Conservation (phyloP, 1,284 basidiomycete genomes). For the Cutaneotrichosporon sp. region DNA sequence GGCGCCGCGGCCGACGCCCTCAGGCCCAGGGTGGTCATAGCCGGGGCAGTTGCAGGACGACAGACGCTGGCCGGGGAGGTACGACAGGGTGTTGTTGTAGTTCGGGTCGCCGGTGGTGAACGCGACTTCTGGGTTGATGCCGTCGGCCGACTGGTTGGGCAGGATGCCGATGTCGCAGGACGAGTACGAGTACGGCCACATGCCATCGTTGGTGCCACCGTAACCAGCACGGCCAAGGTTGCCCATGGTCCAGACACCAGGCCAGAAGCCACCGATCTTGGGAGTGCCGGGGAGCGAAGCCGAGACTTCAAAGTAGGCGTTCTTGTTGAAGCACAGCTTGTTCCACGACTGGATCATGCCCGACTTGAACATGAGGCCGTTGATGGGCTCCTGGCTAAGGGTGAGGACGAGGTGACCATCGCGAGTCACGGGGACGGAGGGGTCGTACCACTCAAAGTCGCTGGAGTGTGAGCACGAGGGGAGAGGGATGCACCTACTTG, state of each 20-base stretch:
- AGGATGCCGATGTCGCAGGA: conserved; percentile 44
- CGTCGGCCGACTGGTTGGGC: conserved; percentile 42
- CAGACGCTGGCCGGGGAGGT: conserved; percentile 59
- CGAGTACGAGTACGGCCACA: conserved; percentile 59
- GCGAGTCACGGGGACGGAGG: conserved; percentile 73
- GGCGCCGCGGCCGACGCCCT: conserved; percentile 59
- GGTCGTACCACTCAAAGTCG: conserved; percentile 64
- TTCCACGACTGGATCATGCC: conserved; percentile 60
- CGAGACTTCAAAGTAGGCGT: conserved; percentile 49
- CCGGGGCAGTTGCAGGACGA: conserved; percentile 58
- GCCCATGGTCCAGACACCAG: conserved; percentile 57
- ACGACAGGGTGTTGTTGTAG: conserved; percentile 43
- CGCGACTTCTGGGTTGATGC: conserved; percentile 48
- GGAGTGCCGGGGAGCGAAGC: conserved; percentile 46
- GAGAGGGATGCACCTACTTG: conserved; percentile 40
- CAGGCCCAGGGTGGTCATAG: conserved; percentile 62
- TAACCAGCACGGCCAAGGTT: conserved; percentile 56
- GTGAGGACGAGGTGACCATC: conserved; percentile 83
- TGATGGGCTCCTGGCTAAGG: conserved; percentile 64
- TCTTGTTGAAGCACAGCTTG: conserved; percentile 53
- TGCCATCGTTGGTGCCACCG: conserved; percentile 73
- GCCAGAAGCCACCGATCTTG: conserved; percentile 57
- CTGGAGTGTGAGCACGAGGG: conserved; percentile 17
- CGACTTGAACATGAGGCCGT: conserved; percentile 71
- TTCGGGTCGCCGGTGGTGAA: conserved; percentile 42